Evolutionary conservation across 2,329 filamentous ascomycete species (phyloP), one percentile per base, ranked within the genome.

Genomic region (Botrytis pseudocinerea): DNA sequence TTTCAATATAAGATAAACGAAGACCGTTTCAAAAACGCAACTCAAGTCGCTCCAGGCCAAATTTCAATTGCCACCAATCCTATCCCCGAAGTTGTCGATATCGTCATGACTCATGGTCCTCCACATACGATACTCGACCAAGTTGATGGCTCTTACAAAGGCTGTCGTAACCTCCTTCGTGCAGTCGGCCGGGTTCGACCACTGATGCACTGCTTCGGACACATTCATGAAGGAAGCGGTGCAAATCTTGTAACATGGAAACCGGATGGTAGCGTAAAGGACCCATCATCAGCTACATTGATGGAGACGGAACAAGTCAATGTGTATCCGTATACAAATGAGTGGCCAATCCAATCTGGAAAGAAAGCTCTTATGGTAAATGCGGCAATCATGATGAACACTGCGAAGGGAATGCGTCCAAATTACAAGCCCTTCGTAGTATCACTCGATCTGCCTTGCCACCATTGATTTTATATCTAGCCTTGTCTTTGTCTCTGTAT

Each of bases 361-460:
- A 79, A 81, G 61, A 84, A 89, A 76, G 91, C 88, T 0, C 79
- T 90, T 4, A 90, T 91, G 77, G 81, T 91, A n/a, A 91, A 90
- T 77, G 87, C 88, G 0, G 82, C 89, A 0, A 85, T 90, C 32
- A 77, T 76, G 69, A 83, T 73, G 72, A 77, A 78, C 28, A 77
- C 76, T 8, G 44, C 73, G 2, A 75, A 59, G 71, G 76, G 75
- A 18, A 75, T 77, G 75, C 51, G 60, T 61, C 74, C 76, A 54
- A 62, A 76, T 69, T 72, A 76, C 51, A 76, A 76, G 54, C 77
- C 77, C n/a, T 78, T 77, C 44, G 70, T 78, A 42, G 69, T 78
- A 22, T 63, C 54, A 20, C 75, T 78, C 4, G 54, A 76, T 66
- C 59, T 78, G 0, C 74, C 74, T 35, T 18, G 69, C 32, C 46